Conservation (phyloP, 2,329 filamentous ascomycete genomes). For the Apiospora hydei region DNA sequence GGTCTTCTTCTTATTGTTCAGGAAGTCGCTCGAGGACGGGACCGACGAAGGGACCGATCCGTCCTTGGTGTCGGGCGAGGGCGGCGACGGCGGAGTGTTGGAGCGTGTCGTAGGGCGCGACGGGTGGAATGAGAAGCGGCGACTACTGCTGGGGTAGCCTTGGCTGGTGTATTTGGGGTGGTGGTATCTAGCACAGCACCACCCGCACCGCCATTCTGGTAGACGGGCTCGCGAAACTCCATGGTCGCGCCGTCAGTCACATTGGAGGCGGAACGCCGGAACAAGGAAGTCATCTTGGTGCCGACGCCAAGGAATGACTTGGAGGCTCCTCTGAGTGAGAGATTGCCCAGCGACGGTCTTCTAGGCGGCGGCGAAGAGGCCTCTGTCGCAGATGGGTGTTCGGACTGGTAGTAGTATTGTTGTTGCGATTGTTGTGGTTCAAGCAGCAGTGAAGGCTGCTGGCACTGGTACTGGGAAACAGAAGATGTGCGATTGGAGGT, state of each 20-base stretch:
- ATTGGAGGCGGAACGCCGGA: constrained; percentile 36
- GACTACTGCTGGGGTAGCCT: constrained; percentile 31
- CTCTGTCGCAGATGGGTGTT: not conserved
- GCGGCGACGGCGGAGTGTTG: constrained; percentile 45
- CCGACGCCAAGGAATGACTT: constrained; percentile 21
- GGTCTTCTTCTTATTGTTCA: constrained; percentile 58
- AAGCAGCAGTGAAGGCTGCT: not conserved
- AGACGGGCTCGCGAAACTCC: constrained; percentile 37
- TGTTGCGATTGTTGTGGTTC: not conserved
- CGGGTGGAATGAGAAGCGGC: constrained; percentile 43
- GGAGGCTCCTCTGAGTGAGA: constrained; percentile 22
- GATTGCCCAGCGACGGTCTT: constrained; percentile 12
- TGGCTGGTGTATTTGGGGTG: constrained; percentile 34
- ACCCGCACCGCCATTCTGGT: constrained; percentile 31
- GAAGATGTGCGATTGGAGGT: constrained; percentile 20
- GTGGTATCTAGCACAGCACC: constrained; percentile 35
- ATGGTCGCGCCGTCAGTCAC: constrained; percentile 36
- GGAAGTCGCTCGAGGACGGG: constrained; percentile 54
- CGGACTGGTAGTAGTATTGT: not conserved
- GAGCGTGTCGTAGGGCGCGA: constrained; percentile 41
- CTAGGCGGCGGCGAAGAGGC: constrained; percentile 4
- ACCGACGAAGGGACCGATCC: constrained; percentile 38
- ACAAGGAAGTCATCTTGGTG: constrained; percentile 24
- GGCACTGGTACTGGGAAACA: constrained; percentile 9
- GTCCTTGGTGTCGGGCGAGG: constrained; percentile 37